phyloP scores from a whole-genome alignment of 2,329 filamentous ascomycete genomes.

The Aspergillus sp. region DNA sequence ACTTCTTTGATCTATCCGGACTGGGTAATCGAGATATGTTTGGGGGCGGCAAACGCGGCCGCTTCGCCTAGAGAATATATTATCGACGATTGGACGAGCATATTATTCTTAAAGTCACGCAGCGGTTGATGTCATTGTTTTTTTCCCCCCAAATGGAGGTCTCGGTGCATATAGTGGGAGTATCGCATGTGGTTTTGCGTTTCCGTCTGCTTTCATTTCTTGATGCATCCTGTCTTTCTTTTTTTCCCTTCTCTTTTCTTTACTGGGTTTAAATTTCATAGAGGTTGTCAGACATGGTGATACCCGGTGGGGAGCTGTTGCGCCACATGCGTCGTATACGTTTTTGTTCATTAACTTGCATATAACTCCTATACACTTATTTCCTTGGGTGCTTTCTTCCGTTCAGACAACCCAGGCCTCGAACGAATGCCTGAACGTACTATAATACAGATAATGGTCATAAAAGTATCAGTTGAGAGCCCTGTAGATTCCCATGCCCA shows the following conservation, averaged over 20 bases:
- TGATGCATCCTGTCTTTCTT: constrained; percentile 15
- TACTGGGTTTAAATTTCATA: constrained; percentile 28
- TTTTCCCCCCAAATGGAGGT: constrained; percentile 7
- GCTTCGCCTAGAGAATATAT: constrained; percentile 39
- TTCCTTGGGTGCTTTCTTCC: neutral
- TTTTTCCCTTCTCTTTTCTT: constrained; percentile 17
- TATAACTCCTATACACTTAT: constrained; percentile 6
- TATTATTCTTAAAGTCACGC: constrained; percentile 32
- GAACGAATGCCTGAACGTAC: neutral
- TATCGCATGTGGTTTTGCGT: constrained; percentile 26
- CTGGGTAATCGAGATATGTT: constrained; percentile 43
- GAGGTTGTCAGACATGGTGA: constrained; percentile 33
- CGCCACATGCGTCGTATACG: constrained; percentile 14
- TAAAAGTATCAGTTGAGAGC: constrained; percentile 50
- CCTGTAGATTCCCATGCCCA: constrained; percentile 69
- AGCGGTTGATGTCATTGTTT: constrained; percentile 24
- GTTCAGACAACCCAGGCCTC: neutral
- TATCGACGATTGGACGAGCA: constrained; percentile 32
- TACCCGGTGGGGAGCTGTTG: constrained; percentile 34
- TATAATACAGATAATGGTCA: constrained; percentile 1
- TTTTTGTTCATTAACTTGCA: constrained; percentile 1
- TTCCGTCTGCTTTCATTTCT: constrained; percentile 8
- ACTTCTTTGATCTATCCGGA: constrained; percentile 50
- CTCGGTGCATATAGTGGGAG: constrained; percentile 33
- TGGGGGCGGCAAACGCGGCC: constrained; percentile 48